Evolutionary conservation across 2,329 filamentous ascomycete species (phyloP), one percentile per base, ranked within the genome.

Genomic region (Xylariaceae sp.): DNA sequence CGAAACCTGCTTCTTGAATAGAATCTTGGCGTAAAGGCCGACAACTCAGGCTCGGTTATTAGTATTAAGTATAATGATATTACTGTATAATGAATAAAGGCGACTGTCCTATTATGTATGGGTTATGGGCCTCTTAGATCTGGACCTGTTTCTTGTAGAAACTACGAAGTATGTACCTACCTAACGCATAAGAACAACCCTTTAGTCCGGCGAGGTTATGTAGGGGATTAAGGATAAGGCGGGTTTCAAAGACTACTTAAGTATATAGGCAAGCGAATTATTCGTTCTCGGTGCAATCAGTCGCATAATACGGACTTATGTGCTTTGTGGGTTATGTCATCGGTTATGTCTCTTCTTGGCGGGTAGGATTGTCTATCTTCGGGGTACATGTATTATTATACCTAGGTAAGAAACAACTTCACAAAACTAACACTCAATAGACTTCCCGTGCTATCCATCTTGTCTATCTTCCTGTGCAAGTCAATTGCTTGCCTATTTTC

Each of bases 1-100:
- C 44, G 58, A 57, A 60, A 57, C 54, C 54, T 57, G 54, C 32
- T 57, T 26, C 23, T 37, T 16, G 32, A 37, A 37, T 37, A 37
- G 32, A 37, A 37, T n/a, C n/a, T n/a, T n/a, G n/a, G 32, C 5
- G 14, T 37, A 7, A 37, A 4, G 14, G 32, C 32, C 32, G 32
- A 16, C 7, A 16, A 37, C 32, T 37, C 14, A 16, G 32, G 12
- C 7, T 37, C 9, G n/a, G n/a, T 12, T 14, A 14, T 37, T 14
- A 37, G 14, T 37, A 29, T 29, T n/a, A n/a, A n/a, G n/a, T n/a
- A n/a, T n/a, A n/a, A n/a, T n/a, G n/a, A n/a, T n/a, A n/a, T n/a
- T n/a, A n/a, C n/a, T n/a, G n/a, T n/a, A n/a, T n/a, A 26, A 26
- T 26, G 23, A 4, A 26, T 26, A 26, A 26, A 26, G 23, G 23